Evolutionary conservation across 2,329 filamentous ascomycete species (phyloP).

Genomic region (Dactylellina cionopaga): DNA sequence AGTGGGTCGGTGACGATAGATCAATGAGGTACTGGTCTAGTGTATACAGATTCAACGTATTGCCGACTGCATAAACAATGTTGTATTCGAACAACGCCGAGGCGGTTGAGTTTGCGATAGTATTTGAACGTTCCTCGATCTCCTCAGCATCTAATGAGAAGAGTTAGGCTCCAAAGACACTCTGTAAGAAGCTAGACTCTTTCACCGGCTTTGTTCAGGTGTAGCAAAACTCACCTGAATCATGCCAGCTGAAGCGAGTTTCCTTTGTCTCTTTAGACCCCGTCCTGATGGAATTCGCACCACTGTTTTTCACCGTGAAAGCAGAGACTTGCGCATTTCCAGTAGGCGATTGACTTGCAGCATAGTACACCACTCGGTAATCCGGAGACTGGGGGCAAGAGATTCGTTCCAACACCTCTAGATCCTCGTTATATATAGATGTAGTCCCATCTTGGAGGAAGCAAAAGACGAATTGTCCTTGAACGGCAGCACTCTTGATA

Average conservation of each 20-base stretch:
- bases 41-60: conserved; percentile 53
- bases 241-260: conserved; percentile 16
- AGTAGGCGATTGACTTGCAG: conserved; percentile 16
- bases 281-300: conserved; percentile 27
- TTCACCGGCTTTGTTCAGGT: too few species aligned
- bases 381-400: conserved; percentile 14
- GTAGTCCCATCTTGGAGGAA: conserved; percentile 27
- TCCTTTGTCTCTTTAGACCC: conserved; percentile 26
- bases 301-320: conserved; percentile 29
- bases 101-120: conserved; percentile 36
- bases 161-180: too few species aligned
- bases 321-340: conserved; percentile 31
- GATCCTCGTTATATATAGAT: conserved; percentile 35
- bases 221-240: conserved; percentile 20
- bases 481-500: conserved; percentile 27
- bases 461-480: conserved; percentile 33
- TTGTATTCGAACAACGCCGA: conserved; percentile 55
- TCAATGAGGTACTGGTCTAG: conserved; percentile 54
- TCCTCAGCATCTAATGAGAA: not conserved
- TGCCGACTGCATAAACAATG: conserved; percentile 54
- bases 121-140: not conserved
- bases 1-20: conserved; percentile 32
- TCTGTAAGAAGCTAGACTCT: too few species aligned
- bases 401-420: conserved; percentile 23
- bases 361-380: conserved; percentile 30